Base-by-base conservation (phyloP, 352 stramenopile species). In the Globisporangium emineosum region DNA sequence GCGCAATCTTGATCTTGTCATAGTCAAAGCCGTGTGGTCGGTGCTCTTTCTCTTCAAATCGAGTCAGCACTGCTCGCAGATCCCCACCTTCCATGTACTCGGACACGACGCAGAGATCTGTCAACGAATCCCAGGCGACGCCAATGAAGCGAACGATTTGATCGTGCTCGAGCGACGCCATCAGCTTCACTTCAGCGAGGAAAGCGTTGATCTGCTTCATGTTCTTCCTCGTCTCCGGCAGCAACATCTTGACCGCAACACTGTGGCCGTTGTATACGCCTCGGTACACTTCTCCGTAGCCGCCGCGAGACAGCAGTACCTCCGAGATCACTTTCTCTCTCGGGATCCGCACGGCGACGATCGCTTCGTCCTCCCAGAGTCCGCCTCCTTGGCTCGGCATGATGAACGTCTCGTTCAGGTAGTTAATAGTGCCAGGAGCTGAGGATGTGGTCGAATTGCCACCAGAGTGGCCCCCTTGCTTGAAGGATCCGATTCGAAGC, bases 161-260 rank as follows among this genome's bases (percentile, higher is more conserved):
- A 5, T 65, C 57, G 51, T 83, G 75, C 10, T 83, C 66, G 19
- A 88, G 21, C 0, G 50, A 45, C 2, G 74, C 64, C 70, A 82
- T 74, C 12, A 88, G 49, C 60, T 81, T 78, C 50, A 82, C 69
- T 57, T 85, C 74, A 1, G 52, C n/a, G n/a, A n/a, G n/a, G n/a
- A n/a, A n/a, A n/a, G n/a, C n/a, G n/a, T n/a, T n/a, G n/a, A n/a
- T n/a, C 15, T 79, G 65, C 5, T 49, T 35, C 0, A 76, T 37
- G 5, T 71, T 71, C 30, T 73, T 71, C 33, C 67, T 57, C 9
- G 60, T 65, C 49, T 76, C 72, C 0, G 66, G 71, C 7, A 84
- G 33, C 3, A 78, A 35, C 17, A 21, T 76, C 66, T 88, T 86
- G 62, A 88, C 78, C 0, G 71, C 72, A 15, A 88, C 77, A 0